phyloP scores from a whole-genome alignment of 2,329 filamentous ascomycete species.

The Penicillium sp. region DNA sequence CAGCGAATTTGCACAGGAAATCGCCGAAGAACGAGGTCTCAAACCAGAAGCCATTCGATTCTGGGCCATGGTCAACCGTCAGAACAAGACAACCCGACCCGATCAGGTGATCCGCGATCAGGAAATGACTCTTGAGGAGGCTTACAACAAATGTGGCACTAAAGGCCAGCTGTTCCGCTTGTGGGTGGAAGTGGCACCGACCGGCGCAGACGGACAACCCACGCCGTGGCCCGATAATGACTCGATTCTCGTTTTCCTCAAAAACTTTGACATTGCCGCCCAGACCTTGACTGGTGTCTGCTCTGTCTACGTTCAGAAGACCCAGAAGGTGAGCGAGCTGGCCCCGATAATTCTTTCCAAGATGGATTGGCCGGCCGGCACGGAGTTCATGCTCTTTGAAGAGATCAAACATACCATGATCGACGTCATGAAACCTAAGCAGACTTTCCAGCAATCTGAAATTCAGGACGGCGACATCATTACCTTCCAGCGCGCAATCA shows the following conservation, averaged over 20 bases:
- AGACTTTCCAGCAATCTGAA: conserved; percentile 84
- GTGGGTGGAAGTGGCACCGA: conserved; percentile 78
- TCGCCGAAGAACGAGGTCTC: conserved; percentile 68
- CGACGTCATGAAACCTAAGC: conserved; percentile 86
- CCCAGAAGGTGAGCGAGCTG: conserved; percentile 84
- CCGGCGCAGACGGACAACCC: conserved; percentile 63
- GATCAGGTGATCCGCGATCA: conserved; percentile 80
- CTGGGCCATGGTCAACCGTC: conserved; percentile 97
- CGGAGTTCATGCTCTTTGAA: conserved; percentile 75
- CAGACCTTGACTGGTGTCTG: conserved; percentile 75
- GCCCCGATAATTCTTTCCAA: conserved; percentile 71
- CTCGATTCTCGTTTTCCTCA: conserved; percentile 82
- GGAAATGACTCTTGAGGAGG: conserved; percentile 75
- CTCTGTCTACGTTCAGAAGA: conserved; percentile 81
- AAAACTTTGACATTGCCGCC: conserved; percentile 77
- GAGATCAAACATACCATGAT: conserved; percentile 99
- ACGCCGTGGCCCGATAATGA: conserved; percentile 63
- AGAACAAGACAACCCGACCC: conserved; percentile 93
- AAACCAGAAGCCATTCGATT: conserved; percentile 71
- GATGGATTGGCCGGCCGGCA: conserved; percentile 82
- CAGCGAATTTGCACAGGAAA: conserved; percentile 66
- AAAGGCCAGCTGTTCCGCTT: conserved; percentile 68
- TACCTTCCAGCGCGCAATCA: conserved; percentile 74
- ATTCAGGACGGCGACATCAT: conserved; percentile 97
- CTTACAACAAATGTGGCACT: conserved; percentile 64